Base-by-base conservation (phyloP, 2,329 filamentous ascomycete genomes). In the Aspergillus sergii region DNA sequence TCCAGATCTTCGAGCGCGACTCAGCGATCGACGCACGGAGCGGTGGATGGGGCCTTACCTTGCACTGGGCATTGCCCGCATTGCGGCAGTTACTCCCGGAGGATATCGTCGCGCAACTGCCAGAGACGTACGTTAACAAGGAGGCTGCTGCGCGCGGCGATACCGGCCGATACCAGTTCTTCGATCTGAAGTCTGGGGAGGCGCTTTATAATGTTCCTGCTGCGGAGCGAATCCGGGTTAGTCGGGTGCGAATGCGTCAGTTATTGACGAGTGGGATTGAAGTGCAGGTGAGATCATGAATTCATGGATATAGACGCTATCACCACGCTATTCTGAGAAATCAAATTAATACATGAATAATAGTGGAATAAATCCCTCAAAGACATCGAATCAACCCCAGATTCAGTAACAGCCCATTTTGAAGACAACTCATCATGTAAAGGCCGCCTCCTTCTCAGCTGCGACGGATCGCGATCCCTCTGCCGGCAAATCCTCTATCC, bases 1-100 rank as follows among this genome's bases (percentile, higher is more conserved):
- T 77, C 57, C 68, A 71, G 45, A 71, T 82, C 56, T 81, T 79
- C 59, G 80, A 82, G 57, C 76, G 76, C 14, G 79, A 81, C 67
- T 67, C 69, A 6, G 79, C 83, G 46, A 77, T 84, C 48, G 77
- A 74, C 61, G 79, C 79, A 32, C 84, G 82, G 36, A 84, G 76
- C 23, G 77, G 81, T 4, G 87, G 88, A 65, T 90, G 87, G 88
- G 88, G 86, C 3, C 77, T 90, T 61, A 89, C 87, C 0, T 77
- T 90, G 61, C 86, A 89, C 71, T 90, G 87, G 87, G 85, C 84
- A 5, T 79, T 89, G 11, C 79, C 83, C 0, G 80, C 79, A 1
- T 76, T 89, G 46, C 79, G 83, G 51, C 71, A 78, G 9, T 77
- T 89, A 26, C 76, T 89, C 32, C 84, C 86, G 0, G 71, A 79